Evolutionary conservation across 805 yeast genomes (phyloP), one percentile per base, ranked within the genome.

Genomic region (Hanseniaspora pseudoguilliermondii): DNA sequence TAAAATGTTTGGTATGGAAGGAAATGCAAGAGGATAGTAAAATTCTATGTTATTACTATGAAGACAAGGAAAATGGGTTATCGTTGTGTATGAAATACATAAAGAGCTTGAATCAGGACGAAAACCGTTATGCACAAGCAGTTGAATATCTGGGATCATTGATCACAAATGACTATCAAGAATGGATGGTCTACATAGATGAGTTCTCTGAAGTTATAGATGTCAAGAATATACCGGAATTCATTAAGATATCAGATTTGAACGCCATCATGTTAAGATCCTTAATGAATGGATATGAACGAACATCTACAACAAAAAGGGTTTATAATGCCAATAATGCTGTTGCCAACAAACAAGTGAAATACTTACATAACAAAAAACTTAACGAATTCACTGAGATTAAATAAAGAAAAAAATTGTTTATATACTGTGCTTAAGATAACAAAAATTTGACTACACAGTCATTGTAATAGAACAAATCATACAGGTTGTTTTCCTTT

Each of bases 401-500:
- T 8, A 11, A 23, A 7, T 23, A 23, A 20, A 20, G 9, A 40
- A 40, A 40, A 8, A 20, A 18, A 2, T 62, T 34, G 16, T 42
- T 27, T 43, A 55, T 42, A 49, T 11, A 7, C 11, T 5, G 25
- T 50, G 34, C 59, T 61, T 34, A 38, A 16, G 42, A 43, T 34
- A 55, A 47, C 50, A 62, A 72, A 63, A 86, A 81, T 60, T 74
- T 76, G 35, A 85, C 70, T 18, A 89, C 88, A 57, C 95, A 90
- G 1, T 93, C 76, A 67, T 95, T 86, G 68, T 81, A 87, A 65
- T 88, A 85, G 41, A 80, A 79, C 58, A 86, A 68, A 34, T 76
- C 79, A 63, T 87, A 95, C 63, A 90, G 67, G 16, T 73, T 74
- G 3, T 72, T 73, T 40, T 75, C 71, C 48, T 73, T 74, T 0